Conservation (phyloP, 2,329 filamentous ascomycete species). For the Mycocentrospora acerina region DNA sequence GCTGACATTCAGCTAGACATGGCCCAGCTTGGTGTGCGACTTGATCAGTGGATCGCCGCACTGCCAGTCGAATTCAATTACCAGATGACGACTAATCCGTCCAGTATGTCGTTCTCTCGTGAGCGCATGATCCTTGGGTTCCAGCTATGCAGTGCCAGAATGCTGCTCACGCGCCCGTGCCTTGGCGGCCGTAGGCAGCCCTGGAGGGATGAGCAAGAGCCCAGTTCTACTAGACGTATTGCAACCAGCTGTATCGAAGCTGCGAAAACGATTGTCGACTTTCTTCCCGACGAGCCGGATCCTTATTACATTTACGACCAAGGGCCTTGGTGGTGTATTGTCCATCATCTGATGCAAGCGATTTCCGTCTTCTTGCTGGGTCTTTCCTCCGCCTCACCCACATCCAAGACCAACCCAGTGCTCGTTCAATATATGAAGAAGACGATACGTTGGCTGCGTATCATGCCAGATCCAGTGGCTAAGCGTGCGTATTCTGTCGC, state of each 20-base stretch:
- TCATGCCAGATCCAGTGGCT: slow-evolving; percentile 34
- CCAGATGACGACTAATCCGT: slow-evolving; percentile 6
- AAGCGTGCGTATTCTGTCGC: slow-evolving; percentile 24
- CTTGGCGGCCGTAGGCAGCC: slow-evolving; percentile 32
- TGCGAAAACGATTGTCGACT: slow-evolving; percentile 35
- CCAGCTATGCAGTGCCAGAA: slow-evolving; percentile 40
- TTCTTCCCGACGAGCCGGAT: slow-evolving; percentile 39
- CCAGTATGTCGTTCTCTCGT: slow-evolving; percentile 11
- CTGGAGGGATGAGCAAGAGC: slow-evolving; percentile 17
- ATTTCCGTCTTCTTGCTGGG: slow-evolving; percentile 42
- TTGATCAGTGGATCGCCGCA: slow-evolving; percentile 37
- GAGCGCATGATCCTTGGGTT: slow-evolving; percentile 38
- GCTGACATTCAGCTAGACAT: slow-evolving; percentile 38
- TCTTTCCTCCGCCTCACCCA: slow-evolving; percentile 31
- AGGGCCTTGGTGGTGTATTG: slow-evolving; percentile 46
- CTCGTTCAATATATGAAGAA: slow-evolving; percentile 31
- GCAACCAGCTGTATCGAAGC: slow-evolving; percentile 41
- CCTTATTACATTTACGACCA: slow-evolving; percentile 32
- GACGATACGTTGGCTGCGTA: slow-evolving; percentile 36
- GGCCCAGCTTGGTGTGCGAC: slow-evolving; percentile 29
- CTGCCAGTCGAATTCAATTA: slow-evolving; percentile 37
- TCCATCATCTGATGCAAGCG: slow-evolving; percentile 46
- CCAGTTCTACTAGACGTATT: slow-evolving; percentile 32
- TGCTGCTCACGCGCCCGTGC: slow-evolving; percentile 45
- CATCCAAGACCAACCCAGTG: slow-evolving; percentile 19